phyloP scores from a whole-genome alignment of 257 asterid species.

The Solanum bulbocastanum region DNA sequence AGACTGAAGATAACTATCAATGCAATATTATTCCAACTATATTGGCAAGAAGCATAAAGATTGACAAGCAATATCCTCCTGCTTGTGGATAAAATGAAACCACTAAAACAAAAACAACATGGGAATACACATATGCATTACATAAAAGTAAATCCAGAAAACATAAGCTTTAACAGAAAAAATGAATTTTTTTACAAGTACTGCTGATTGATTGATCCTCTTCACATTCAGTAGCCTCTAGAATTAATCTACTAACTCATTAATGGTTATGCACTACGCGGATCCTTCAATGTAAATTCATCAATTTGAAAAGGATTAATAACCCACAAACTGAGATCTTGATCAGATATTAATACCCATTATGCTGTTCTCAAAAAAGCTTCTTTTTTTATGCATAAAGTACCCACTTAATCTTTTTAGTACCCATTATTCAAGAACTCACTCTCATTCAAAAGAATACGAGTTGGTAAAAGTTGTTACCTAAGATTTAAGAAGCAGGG shows the following conservation, averaged over 20 bases:
- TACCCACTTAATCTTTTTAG: not conserved
- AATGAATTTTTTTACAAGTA: not conserved
- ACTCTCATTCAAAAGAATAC: not conserved
- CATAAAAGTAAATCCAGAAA: not conserved
- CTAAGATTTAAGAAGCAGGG: not conserved
- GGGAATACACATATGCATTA: not conserved
- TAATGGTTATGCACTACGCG: not conserved
- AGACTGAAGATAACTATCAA: not conserved
- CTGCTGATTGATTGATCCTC: not conserved
- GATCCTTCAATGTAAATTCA: not conserved
- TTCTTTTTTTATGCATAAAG: not conserved
- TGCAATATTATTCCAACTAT: not conserved
- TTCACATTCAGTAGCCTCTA: not conserved
- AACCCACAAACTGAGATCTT: not conserved
- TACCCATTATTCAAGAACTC: not conserved
- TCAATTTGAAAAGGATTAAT: not conserved
- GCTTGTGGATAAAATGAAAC: not conserved
- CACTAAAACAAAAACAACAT: not conserved
- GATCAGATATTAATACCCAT: not conserved
- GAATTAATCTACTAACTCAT: not conserved
- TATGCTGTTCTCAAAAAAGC: not conserved
- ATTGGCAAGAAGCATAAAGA: not conserved
- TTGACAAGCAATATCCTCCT: not conserved
- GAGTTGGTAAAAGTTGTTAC: not conserved
- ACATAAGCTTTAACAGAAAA: not conserved